Evolutionary conservation across 352 stramenopile species (phyloP), one percentile per base, ranked within the genome.

Genomic region (Pythium monospermum): DNA sequence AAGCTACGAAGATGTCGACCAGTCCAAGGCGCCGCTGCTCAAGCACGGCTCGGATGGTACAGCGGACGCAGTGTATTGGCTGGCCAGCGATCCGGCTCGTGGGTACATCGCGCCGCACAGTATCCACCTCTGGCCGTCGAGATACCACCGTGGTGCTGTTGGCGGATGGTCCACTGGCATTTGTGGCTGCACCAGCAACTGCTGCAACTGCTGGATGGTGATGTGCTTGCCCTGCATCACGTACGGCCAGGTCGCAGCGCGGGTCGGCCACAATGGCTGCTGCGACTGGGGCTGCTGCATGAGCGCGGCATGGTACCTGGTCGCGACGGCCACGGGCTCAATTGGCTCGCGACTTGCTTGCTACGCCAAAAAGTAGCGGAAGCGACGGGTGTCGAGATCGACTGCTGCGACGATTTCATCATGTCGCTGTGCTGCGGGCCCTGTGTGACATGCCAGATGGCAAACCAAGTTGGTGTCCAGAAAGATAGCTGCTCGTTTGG

Each of bases 171-270:
- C 8, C 42, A 8, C 42, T 8, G 42, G 42, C 7, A 44, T 49
- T 8, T 49, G 8, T 33, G 42, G 7, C 26, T 49, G 42, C 42
- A 33, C 8, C 26, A 19, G 35, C 30, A 49, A 49, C 42, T 33
- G 8, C 42, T 38, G 30, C 26, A 49, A 49, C 42, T 30, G 13
- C 7, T 44, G 42, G 10, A 49, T 49, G 42, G 42, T 44, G 15
- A 10, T 49, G 42, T 33, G 8, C 15, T 49, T n/a, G 10, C 42
- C 42, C 12, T 49, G 42, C 42, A n/a, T 49, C 30, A 49, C 42
- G n/a, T 49, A 38, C 42, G 42, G 42, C 42, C 42, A 49, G 21
- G 19, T 49, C 21, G n/a, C 15, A 8, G 42, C 6, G 21, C 26
- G 42, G 6, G 19, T 49, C 8, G 42, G 42, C 13, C 19, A n/a